Conservation (phyloP, 257 asterid species). For the Lycium ferocissimum region DNA sequence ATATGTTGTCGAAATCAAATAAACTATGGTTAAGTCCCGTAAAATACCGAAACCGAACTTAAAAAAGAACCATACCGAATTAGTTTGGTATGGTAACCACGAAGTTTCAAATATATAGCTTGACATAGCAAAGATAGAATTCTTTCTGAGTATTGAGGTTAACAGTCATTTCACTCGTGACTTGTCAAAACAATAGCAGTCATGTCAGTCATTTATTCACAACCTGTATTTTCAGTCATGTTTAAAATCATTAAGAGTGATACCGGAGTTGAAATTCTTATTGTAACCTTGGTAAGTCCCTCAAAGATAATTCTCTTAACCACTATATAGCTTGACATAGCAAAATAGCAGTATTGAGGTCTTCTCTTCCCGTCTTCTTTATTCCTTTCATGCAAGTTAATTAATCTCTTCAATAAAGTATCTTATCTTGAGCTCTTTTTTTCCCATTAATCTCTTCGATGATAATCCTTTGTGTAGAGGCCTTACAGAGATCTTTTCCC, state of each 20-base stretch:
- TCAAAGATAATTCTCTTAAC: conserved; percentile 16
- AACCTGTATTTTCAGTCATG: conserved; percentile 15
- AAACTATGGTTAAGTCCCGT: too few relatives aligned
- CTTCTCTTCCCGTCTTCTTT: neutral
- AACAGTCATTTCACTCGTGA: neutral
- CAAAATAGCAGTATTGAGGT: conserved; percentile 14
- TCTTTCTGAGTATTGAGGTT: too few relatives aligned
- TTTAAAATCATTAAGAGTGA: neutral
- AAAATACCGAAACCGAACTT: too few relatives aligned
- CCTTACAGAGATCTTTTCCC: neutral
- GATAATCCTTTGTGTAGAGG: neutral
- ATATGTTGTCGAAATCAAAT: too few relatives aligned
- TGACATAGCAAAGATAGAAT: too few relatives aligned
- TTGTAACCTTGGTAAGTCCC: neutral
- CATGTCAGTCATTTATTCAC: conserved; percentile 11
- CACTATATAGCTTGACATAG: conserved; percentile 15
- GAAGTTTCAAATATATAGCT: too few relatives aligned
- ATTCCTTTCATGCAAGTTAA: conserved; percentile 21
- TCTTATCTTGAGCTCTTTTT: neutral
- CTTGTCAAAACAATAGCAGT: conserved; percentile 8
- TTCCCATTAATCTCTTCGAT: conserved; percentile 12
- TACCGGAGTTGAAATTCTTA: neutral
- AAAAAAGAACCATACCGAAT: too few relatives aligned
- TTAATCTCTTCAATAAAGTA: conserved; percentile 13
- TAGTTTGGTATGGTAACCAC: too few relatives aligned